Evolutionary conservation across 306 rosid genomes (phyloP), one percentile per base, ranked within the genome.

Genomic region (Phaseolus lunatus): DNA sequence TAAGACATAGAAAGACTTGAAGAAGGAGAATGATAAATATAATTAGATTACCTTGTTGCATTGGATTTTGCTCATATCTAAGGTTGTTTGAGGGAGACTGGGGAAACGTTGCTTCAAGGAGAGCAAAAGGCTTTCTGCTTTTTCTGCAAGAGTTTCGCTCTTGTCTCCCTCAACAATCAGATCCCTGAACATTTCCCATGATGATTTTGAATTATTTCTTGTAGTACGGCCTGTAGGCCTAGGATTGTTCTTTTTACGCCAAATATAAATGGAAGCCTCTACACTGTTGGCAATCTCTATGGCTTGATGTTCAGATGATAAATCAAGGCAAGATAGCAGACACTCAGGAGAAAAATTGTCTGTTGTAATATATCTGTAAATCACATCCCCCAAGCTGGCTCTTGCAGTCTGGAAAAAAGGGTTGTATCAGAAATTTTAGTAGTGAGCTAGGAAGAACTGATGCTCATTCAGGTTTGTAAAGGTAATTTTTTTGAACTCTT

Each of bases 171-270:
- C 98, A n/a, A 88, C 83, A 86, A 95, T 95, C 39, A 89, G 76
- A 66, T 95, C 98, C 86, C 80, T 95, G n/a, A 95, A 90, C 87
- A 92, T 89, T 70, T 88, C 96, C 98, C 98, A 95, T 5, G 98
- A 94, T 18, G 97, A 87, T 82, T 84, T 92, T 44, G 97, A 88
- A 61, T 82, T 75, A 19, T 82, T 70, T 59, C 89, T 77, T 61
- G 76, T 48, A 1, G 81, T 63, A 71, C 49, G 84, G 57, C 70
- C 44, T 12, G 68, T 22, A n/a, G 91, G 89, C 79, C 81, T 90
- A 16, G 87, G 75, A 71, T 81, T 88, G 61, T 76, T 81, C 80
- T 70, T 89, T 78, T 45, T 88, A 5, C 78, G 90, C 94, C 94
- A 95, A 43, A 90, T 78, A 24, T 88, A 81, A 19, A 92, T 82